A percentile compares a stretch with the other conserved stretches of the same genome.
These are phyloP conservation scores for Phytomonas sp. DNA, from an alignment of 208 protist species.

Conservation along the genomic window DNA sequence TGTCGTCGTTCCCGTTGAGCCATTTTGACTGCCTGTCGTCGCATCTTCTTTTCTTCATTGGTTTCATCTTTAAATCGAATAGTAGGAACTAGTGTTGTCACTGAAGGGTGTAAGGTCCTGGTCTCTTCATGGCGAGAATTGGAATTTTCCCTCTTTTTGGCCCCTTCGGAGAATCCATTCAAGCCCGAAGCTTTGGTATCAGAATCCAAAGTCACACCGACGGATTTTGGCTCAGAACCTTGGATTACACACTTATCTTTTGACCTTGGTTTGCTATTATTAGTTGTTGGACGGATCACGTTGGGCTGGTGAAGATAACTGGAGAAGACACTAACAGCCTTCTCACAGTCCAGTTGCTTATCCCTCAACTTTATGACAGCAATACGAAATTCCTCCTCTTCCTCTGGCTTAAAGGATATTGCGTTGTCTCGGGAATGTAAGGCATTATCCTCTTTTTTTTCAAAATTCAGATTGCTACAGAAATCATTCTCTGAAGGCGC, in stretches of 20 bases:
- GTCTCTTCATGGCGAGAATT: constrained; percentile 8
- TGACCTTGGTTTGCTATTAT: background rate
- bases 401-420: constrained; percentile 8
- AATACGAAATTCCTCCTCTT: constrained; percentile 41
- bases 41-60: constrained; percentile 75
- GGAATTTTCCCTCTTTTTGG: constrained; percentile 8
- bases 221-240: background rate
- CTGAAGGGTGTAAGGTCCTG: background rate
- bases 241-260: background rate
- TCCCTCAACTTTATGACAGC: constrained; percentile 30
- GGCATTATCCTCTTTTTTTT: background rate
- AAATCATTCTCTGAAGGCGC: background rate
- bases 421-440: background rate
- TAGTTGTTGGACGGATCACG: constrained; percentile 50
- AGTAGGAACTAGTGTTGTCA: background rate
- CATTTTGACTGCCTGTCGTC: constrained; percentile 70
- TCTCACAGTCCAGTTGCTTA: constrained; percentile 75
- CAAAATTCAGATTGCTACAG: background rate
- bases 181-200: background rate
- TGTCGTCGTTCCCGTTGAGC: constrained; percentile 59
- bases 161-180: background rate
- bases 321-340: constrained; percentile 58
- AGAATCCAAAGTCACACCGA: background rate
- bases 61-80: constrained; percentile 61
- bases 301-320: constrained; percentile 88